Conservation (phyloP, 23 red algal species). For the Agarophyton chilense region DNA sequence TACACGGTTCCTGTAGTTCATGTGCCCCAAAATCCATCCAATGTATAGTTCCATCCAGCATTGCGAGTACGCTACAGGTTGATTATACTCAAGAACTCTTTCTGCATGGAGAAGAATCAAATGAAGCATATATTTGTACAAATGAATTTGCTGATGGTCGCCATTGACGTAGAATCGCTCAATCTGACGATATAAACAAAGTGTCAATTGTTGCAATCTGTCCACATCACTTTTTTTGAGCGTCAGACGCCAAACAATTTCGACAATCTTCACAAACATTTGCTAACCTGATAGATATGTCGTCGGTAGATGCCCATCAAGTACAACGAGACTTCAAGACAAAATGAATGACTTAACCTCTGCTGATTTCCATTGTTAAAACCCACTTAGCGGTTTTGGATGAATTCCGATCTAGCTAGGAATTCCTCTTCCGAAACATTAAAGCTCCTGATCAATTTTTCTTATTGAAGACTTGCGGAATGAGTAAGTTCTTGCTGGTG, state of each 20-base stretch:
- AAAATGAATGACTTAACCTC: background rate
- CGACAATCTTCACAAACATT: background rate
- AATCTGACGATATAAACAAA: conserved; percentile 17
- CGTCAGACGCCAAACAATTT: background rate
- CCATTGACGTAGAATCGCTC: conserved; percentile 6
- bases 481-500: background rate
- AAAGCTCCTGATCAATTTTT: background rate
- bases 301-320: background rate
- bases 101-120: background rate
- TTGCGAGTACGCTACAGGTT: background rate
- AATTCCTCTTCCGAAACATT: background rate
- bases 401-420: background rate
- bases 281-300: background rate
- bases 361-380: conserved; percentile 4
- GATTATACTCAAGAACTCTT: background rate
- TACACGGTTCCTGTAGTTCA: background rate
- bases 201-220: background rate
- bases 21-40: too few relatives aligned
- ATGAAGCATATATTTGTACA: conserved; percentile 3
- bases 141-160: background rate
- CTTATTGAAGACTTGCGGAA: too few relatives aligned
- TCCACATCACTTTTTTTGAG: background rate
- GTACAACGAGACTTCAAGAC: background rate
- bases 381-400: background rate
- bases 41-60: conserved; percentile 23